Evolutionary conservation across 1,284 basidiomycete species (phyloP), one percentile per base, ranked within the genome.

Genomic region (Malassezia japonica): DNA sequence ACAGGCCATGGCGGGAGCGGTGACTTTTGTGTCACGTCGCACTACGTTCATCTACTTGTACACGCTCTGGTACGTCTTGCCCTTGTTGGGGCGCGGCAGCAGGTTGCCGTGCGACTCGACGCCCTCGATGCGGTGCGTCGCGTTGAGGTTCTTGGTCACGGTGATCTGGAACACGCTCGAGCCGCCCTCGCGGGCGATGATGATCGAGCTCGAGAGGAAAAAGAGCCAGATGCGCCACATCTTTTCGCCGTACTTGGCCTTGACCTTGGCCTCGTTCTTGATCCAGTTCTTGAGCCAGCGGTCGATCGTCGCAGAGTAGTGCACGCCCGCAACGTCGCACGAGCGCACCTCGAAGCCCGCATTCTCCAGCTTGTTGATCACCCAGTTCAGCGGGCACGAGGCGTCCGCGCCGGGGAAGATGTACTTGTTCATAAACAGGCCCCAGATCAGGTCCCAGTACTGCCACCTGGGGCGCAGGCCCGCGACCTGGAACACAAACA

Each of bases 301-400:
- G 45, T 83, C 84, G 72, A 98, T 79, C 3, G 92, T 96, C 1
- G 92, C 91, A 24, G 86, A 87, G 78, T 98, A 95, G 65, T 77
- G 76, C 6, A 76, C 73, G 40, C 75, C 76, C 33, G 96, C 83
- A 39, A 98, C 92, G 64, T 99, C 94, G 62, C 91, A 79, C 62
- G 85, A 86, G 79, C 94, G 95, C 61, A 98, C 83, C 75, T 99
- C 94, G 67, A 96, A 98, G 53, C 92, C 91, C 58, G 87, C 89
- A 43, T 79, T 78, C 76, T 98, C 91, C 51, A 82, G 77, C 74
- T 79, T 67, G 43, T 77, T 80, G 57, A 98, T 81, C 54, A 95
- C 90, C 92, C 92, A 98, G 52, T 87, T 88, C 48, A 98, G 83
- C 35, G 90, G 86, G 74, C 87, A 88, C 6, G 61, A 63, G 23